A percentile compares a stretch with the other conserved stretches of the same genome.
phyloP scores from a whole-genome alignment of 1,139 yeast species.

The Martiniozyma asiatica region DNA sequence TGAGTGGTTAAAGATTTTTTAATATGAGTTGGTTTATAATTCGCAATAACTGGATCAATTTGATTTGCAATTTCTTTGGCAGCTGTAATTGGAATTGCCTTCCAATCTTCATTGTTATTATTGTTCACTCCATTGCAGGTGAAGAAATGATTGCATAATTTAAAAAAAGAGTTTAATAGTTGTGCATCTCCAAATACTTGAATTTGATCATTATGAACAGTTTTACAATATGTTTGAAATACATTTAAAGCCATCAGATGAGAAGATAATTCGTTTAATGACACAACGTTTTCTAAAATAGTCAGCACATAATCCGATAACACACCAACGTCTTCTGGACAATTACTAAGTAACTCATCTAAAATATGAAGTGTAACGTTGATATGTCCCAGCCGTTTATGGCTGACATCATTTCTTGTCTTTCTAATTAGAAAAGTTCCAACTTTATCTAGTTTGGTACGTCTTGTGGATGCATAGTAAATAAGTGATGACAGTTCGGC shows the following conservation, averaged over 20 bases:
- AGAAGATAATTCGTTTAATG: conserved; percentile 42
- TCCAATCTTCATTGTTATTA: conserved; percentile 19
- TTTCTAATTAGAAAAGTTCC: conserved; percentile 55
- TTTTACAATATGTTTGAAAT: conserved; percentile 48
- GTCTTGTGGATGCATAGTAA: conserved; percentile 84
- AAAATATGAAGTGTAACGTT: conserved; percentile 71
- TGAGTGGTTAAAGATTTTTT: conserved; percentile 12
- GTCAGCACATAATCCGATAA: conserved; percentile 54
- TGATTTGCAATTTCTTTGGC: conserved; percentile 14
- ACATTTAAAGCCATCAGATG: conserved; percentile 40
- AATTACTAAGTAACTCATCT: conserved; percentile 56
- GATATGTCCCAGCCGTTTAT: conserved; percentile 63
- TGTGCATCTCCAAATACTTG: conserved; percentile 57
- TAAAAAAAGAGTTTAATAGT: conserved; percentile 41
- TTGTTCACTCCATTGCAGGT: conserved; percentile 19
- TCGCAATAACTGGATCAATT: conserved; percentile 12
- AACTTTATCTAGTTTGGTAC: conserved; percentile 81
- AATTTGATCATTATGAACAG: conserved; percentile 43
- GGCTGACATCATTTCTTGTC: conserved; percentile 50
- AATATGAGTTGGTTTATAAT: conserved; percentile 10
- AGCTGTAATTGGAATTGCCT: conserved; percentile 15
- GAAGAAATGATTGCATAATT: conserved; percentile 30
- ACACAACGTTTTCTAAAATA: conserved; percentile 32
- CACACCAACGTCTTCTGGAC: conserved; percentile 74
- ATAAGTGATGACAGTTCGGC: conserved; percentile 81